Evolutionary conservation across 371 early-diverging fungal species (phyloP).

Genomic region (Apophysomyces ossiformis): DNA sequence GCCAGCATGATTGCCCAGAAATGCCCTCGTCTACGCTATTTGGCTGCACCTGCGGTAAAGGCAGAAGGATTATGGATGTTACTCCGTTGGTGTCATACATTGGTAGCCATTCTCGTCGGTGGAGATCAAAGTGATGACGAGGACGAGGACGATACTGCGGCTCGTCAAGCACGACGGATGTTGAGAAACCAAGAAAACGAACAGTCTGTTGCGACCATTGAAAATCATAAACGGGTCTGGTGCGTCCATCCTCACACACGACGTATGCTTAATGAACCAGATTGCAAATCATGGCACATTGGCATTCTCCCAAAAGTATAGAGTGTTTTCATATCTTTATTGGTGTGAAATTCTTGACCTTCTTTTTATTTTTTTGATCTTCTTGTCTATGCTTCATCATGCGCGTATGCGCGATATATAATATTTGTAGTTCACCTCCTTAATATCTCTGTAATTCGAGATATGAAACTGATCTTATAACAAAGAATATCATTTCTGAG

Average conservation of each 20-base stretch:
- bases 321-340: not conserved
- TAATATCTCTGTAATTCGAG: no score
- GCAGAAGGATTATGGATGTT: slow-evolving; percentile 55
- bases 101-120: slow-evolving; percentile 43
- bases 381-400: not conserved
- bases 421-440: not conserved
- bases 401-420: not conserved
- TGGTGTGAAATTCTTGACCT: slow-evolving; percentile 4
- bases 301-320: slow-evolving; percentile 47
- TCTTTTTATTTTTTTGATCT: slow-evolving; percentile 1
- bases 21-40: slow-evolving; percentile 47
- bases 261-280: slow-evolving; percentile 2
- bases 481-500: no score
- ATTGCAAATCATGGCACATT: slow-evolving; percentile 47
- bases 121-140: slow-evolving; percentile 34
- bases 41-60: slow-evolving; percentile 43
- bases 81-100: slow-evolving; percentile 43
- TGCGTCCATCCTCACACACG: slow-evolving; percentile 35
- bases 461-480: no score
- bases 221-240: slow-evolving; percentile 49
- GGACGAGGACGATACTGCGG: slow-evolving; percentile 20
- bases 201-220: slow-evolving; percentile 41
- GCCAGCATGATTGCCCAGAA: slow-evolving; percentile 40
- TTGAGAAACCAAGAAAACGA: slow-evolving; percentile 35
- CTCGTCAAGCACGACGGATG: slow-evolving; percentile 1